phyloP scores from a whole-genome alignment of 106 monocot species.

The Apostasia shenzhenica region DNA sequence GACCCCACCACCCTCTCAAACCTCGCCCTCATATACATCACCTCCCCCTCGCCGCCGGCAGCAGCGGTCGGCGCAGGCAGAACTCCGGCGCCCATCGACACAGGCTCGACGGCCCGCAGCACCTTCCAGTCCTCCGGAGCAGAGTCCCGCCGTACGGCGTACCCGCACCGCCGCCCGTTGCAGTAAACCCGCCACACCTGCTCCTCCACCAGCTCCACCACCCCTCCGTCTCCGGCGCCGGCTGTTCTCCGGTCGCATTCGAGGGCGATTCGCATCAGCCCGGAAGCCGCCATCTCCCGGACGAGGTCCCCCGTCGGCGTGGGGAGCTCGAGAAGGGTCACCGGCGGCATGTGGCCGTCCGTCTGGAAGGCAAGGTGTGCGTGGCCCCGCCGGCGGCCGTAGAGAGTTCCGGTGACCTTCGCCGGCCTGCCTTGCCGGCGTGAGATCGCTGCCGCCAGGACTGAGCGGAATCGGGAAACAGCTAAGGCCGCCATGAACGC shows the following conservation, averaged over 20 bases:
- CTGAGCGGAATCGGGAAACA: neutral
- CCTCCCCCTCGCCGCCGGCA: constrained; percentile 11
- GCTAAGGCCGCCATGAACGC: constrained; percentile 1
- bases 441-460: constrained; percentile 10
- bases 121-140: constrained; percentile 15
- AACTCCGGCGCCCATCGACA: constrained; percentile 18
- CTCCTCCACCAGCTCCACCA: constrained; percentile 17
- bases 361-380: constrained; percentile 57
- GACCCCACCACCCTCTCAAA: constrained; percentile 26
- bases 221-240: neutral
- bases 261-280: constrained; percentile 66
- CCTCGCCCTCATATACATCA: constrained; percentile 27
- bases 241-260: constrained; percentile 22
- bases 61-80: constrained; percentile 4
- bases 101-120: constrained; percentile 15
- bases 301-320: constrained; percentile 49
- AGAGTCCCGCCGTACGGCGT: constrained; percentile 10
- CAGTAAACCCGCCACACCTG: constrained; percentile 19
- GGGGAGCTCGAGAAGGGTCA: constrained; percentile 51
- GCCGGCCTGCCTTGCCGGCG: constrained; percentile 13
- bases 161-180: constrained; percentile 22
- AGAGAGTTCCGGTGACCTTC: constrained; percentile 50
- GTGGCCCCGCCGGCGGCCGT: constrained; percentile 53
- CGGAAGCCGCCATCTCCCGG: constrained; percentile 64
- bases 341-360: constrained; percentile 32